Percentiles rank a stretch among this genome's conserved stretches.
Conservation (phyloP, 768 basidiomycete species). For the Sarcodon aspratus region DNA sequence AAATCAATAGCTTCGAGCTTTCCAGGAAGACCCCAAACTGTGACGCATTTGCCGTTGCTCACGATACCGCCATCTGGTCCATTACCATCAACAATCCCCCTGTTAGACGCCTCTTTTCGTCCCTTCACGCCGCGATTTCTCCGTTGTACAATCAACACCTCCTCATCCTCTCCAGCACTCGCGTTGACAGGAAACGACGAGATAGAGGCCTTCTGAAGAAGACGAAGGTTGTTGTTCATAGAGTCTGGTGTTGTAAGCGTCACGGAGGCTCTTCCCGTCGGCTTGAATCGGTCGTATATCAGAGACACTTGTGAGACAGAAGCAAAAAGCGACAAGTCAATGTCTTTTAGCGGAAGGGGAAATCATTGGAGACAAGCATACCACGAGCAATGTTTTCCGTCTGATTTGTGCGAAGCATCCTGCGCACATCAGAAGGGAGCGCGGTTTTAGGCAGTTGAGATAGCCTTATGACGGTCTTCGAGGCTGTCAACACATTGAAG, state of each 20-base stretch:
- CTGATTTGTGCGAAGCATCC: slow-evolving; percentile 22
- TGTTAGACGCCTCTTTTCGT: slow-evolving; percentile 23
- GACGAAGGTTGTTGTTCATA: slow-evolving; percentile 26
- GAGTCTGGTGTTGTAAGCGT: slow-evolving; percentile 38
- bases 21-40: slow-evolving; percentile 51
- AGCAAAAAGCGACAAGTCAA: background rate
- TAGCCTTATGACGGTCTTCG: too few species aligned
- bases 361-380: slow-evolving; percentile 4
- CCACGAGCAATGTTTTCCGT: slow-evolving; percentile 15
- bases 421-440: slow-evolving; percentile 41
- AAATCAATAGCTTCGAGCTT: slow-evolving; percentile 25
- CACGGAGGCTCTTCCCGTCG: slow-evolving; percentile 48
- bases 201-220: slow-evolving; percentile 32
- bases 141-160: slow-evolving; percentile 6
- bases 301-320: slow-evolving; percentile 32
- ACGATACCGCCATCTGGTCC: slow-evolving; percentile 43
- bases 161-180: slow-evolving; percentile 14
- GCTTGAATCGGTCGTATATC: slow-evolving; percentile 48
- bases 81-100: slow-evolving; percentile 24
- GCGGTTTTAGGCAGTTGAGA: slow-evolving; percentile 37
- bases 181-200: slow-evolving; percentile 32
- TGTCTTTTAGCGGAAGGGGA: background rate
- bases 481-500: too few species aligned
- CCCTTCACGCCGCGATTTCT: slow-evolving; percentile 28
- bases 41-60: slow-evolving; percentile 40